A percentile compares a stretch with the other conserved stretches of the same genome.
Evolutionary conservation across 768 basidiomycete species (phyloP).

Genomic region (Kwoniella bestiolae): DNA sequence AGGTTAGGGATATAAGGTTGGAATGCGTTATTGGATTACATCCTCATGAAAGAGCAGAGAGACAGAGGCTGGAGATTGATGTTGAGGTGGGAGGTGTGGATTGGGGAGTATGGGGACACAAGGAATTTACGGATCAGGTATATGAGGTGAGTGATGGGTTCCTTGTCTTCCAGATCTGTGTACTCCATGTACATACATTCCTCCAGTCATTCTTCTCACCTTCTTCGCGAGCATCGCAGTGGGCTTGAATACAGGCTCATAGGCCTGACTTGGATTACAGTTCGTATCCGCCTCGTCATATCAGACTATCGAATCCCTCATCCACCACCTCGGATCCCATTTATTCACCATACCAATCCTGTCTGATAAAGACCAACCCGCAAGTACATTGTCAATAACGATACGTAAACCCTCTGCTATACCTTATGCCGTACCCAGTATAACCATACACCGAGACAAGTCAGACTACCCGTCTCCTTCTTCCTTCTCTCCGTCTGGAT

Average conservation of each 20-base stretch:
- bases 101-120: conserved; percentile 58
- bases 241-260: too few species aligned
- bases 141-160: conserved; percentile 56
- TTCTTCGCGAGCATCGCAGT: too few species aligned
- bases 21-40: conserved; percentile 71
- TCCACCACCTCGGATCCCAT: conserved; percentile 64
- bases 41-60: conserved; percentile 67
- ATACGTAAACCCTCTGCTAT: conserved; percentile 75
- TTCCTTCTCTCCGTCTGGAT: not conserved
- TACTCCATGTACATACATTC: too few species aligned
- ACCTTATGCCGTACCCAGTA: conserved; percentile 70
- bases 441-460: conserved; percentile 62
- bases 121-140: conserved; percentile 58
- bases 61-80: conserved; percentile 67
- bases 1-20: conserved; percentile 63
- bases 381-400: conserved; percentile 62
- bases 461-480: conserved; percentile 2
- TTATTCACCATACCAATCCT: conserved; percentile 58
- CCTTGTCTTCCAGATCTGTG: not conserved
- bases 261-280: conserved; percentile 56
- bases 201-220: too few species aligned
- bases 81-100: conserved; percentile 49
- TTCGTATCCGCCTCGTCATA: conserved; percentile 62
- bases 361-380: conserved; percentile 18
- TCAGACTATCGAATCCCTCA: conserved; percentile 73